A percentile compares a stretch with the other conserved stretches of the same genome.
phyloP scores from a whole-genome alignment of 2,329 filamentous ascomycete species.

The Aspergillus eucalypticola region DNA sequence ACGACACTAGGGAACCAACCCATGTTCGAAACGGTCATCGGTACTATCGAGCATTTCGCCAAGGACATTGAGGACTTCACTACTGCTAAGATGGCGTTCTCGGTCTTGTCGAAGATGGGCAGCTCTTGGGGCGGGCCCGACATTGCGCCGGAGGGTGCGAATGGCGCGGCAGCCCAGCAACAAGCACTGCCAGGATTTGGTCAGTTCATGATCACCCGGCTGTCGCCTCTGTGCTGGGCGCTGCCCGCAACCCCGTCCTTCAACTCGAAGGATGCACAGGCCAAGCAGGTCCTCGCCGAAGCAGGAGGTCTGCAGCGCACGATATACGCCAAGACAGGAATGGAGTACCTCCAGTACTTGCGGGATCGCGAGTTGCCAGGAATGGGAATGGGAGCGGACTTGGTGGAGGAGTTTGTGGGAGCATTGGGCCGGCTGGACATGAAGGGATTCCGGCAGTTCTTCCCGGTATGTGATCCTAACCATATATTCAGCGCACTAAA shows the following conservation, averaged over 20 bases:
- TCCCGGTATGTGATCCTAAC: slow-evolving; percentile 38
- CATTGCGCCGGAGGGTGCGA: slow-evolving; percentile 47
- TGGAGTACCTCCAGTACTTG: slow-evolving; percentile 66
- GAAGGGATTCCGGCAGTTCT: slow-evolving; percentile 51
- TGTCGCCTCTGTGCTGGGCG: slow-evolving; percentile 88
- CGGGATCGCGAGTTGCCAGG: slow-evolving; percentile 47
- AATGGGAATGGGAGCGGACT: slow-evolving; percentile 49
- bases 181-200: slow-evolving; percentile 79
- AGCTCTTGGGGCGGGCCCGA: slow-evolving; percentile 89
- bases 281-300: slow-evolving; percentile 82
- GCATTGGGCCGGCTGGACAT: slow-evolving; percentile 47
- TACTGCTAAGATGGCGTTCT: slow-evolving; percentile 74
- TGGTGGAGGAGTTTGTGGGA: slow-evolving; percentile 50
- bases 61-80: slow-evolving; percentile 70
- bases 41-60: slow-evolving; percentile 80
- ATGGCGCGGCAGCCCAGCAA: slow-evolving; percentile 36
- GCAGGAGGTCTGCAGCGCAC: slow-evolving; percentile 83
- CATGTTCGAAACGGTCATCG: slow-evolving; percentile 84
- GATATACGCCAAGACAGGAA: slow-evolving; percentile 87
- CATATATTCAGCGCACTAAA: background rate
- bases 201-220: slow-evolving; percentile 81
- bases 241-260: slow-evolving; percentile 78
- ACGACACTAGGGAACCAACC: slow-evolving; percentile 68
- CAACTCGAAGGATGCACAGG: slow-evolving; percentile 82
- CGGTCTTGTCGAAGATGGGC: slow-evolving; percentile 79